These are phyloP conservation scores for Eragrostis curvula DNA, from an alignment of 176 grass and related monocot species.

Conservation along the genomic window DNA sequence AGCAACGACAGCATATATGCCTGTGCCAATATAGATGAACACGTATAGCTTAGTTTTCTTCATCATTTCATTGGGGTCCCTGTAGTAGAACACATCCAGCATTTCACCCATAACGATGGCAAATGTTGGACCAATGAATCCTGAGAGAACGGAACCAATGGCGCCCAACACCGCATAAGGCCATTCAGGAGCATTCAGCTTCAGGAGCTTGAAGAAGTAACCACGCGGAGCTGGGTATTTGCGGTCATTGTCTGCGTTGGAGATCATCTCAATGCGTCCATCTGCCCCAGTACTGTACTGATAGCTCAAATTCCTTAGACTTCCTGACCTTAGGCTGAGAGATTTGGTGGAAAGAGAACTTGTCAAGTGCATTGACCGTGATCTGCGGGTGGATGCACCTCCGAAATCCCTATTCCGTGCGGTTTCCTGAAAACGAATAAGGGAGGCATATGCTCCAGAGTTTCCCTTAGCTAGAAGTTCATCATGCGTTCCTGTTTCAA, in stretches of 20 bases:
- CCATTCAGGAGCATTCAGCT: constrained; percentile 97
- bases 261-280: constrained; percentile 99
- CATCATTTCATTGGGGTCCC: constrained; percentile 79
- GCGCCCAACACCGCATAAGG: constrained; percentile 89
- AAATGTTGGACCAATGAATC: constrained; percentile 93
- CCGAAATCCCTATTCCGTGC: constrained; percentile 72
- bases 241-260: constrained; percentile 83
- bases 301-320: constrained; percentile 94
- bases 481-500: constrained; percentile 91
- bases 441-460: constrained; percentile 84
- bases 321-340: constrained; percentile 88
- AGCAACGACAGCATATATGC: constrained; percentile 85
- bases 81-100: constrained; percentile 96
- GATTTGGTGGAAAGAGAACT: constrained; percentile 99
- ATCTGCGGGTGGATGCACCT: constrained; percentile 73
- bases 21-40: constrained; percentile 98
- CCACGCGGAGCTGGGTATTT: constrained; percentile 94
- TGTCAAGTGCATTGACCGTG: constrained; percentile 83
- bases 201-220: constrained; percentile 96
- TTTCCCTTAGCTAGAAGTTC: constrained; percentile 81
- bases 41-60: constrained; percentile 90
- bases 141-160: constrained; percentile 87
- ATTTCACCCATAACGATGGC: constrained; percentile 98
- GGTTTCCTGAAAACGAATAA: constrained; percentile 90
- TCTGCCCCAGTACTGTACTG: constrained; percentile 98